A percentile compares a stretch with the other conserved stretches of the same genome.
These are phyloP conservation scores for Solanum pennellii DNA, from an alignment of 257 asterid genomes.

Conservation along the genomic window DNA sequence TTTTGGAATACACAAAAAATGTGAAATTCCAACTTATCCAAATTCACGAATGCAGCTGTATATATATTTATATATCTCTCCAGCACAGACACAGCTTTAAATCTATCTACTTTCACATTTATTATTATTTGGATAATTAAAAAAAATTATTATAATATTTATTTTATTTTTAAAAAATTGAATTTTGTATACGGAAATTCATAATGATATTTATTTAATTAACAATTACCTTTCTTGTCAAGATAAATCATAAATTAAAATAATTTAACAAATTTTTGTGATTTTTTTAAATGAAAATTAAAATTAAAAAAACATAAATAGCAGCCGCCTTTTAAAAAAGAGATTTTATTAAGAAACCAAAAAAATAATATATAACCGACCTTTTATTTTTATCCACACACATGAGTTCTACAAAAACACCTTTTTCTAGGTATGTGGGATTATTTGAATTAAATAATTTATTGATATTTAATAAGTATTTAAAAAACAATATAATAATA, in stretches of 20 bases:
- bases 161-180: too few species aligned
- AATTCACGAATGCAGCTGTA: background rate
- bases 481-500: too few species aligned
- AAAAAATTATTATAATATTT: too few species aligned
- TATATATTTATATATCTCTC: background rate
- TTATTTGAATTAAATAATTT: background rate
- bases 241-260: too few species aligned
- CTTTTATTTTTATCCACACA: background rate
- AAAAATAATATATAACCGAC: background rate
- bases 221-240: background rate
- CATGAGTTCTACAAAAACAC: background rate
- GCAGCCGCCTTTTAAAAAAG: too few species aligned
- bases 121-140: background rate
- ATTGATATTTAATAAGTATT: background rate
- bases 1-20: background rate
- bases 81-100: background rate
- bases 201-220: too few species aligned
- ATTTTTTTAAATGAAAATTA: too few species aligned
- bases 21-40: background rate
- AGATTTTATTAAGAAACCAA: background rate
- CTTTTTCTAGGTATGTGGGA: background rate
- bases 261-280: too few species aligned
- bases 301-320: too few species aligned
- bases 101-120: background rate
- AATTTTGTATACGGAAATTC: too few species aligned